Evolutionary conservation across 225 moss, liverwort and hornwort genomes (phyloP), one percentile per base, ranked within the genome.

Genomic region (Pseudisothecium myosuroides): DNA sequence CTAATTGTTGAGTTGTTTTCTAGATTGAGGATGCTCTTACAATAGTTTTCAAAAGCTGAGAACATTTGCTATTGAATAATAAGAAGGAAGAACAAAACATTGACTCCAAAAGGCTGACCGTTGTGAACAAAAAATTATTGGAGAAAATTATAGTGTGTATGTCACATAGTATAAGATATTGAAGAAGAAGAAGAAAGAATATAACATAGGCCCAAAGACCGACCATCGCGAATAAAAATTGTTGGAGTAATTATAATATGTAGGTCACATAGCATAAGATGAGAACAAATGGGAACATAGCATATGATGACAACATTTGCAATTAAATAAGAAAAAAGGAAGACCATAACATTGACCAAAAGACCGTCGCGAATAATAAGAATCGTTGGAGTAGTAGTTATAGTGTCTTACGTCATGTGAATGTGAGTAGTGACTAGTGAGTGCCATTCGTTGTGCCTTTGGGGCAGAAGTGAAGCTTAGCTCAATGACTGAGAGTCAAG

Each of bases 141-240:
- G n/a, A n/a, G n/a, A n/a, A n/a, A n/a, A n/a, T n/a, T n/a, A n/a
- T n/a, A n/a, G n/a, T n/a, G n/a, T n/a, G n/a, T n/a, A n/a, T n/a
- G n/a, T n/a, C n/a, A n/a, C n/a, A n/a, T n/a, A n/a, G n/a, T n/a
- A n/a, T n/a, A n/a, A n/a, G n/a, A n/a, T n/a, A n/a, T n/a, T n/a
- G n/a, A n/a, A n/a, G n/a, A n/a, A n/a, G n/a, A n/a, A n/a, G n/a
- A n/a, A n/a, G n/a, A n/a, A n/a, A n/a, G n/a, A 76, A 21, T 8
- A 50, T 32, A 50, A 21, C 21, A 7, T 52, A 34, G 50, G 52
- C 21, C 8, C 34, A 34, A 50, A 50, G 8, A 34, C 2, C 6
- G 5, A 26, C 8, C 3, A 1, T 14, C 4, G 1, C 1, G 1
- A 7, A 76, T 50, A 23, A 23, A 41, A 49, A 31, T 10, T 19